phyloP scores from a whole-genome alignment of 495 filamentous ascomycete species.

The Xylaria palmicola region DNA sequence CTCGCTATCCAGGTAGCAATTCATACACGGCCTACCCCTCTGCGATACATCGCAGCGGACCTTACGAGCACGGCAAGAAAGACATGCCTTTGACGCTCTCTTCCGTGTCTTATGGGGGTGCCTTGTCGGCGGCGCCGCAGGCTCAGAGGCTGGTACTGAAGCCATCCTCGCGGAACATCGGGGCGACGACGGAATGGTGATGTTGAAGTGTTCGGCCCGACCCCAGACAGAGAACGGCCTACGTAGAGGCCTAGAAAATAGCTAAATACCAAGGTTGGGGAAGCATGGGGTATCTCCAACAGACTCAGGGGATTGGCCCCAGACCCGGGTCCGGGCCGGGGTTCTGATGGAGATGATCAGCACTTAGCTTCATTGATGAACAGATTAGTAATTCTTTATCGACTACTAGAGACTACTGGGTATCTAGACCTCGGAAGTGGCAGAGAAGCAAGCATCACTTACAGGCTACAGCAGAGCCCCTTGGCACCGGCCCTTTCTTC shows the following conservation, averaged over 20 bases:
- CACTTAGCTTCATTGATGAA: too few relatives aligned
- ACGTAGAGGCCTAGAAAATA: conserved; percentile 4
- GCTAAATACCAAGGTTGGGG: conserved; percentile 3
- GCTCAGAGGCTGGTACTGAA: neutral
- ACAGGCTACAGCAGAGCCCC: neutral
- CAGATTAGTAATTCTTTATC: neutral
- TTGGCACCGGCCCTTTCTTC: neutral
- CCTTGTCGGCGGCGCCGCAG: neutral
- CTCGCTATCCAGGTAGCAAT: conserved; percentile 43
- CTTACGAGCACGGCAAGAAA: conserved; percentile 52
- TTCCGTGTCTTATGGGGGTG: conserved; percentile 29
- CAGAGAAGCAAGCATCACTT: too few relatives aligned
- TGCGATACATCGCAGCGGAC: conserved; percentile 53
- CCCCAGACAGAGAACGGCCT: neutral
- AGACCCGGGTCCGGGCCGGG: too few relatives aligned
- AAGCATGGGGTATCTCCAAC: conserved; percentile 14
- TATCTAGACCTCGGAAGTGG: too few relatives aligned
- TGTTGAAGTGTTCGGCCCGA: neutral
- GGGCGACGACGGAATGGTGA: neutral
- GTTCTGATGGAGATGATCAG: too few relatives aligned
- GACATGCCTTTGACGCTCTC: conserved; percentile 47
- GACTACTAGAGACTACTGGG: too few relatives aligned
- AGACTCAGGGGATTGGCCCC: neutral
- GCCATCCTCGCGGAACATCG: conserved; percentile 3
- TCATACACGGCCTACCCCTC: conserved; percentile 48